These are phyloP conservation scores for Hypoxylon crocopeplum DNA, from an alignment of 495 filamentous ascomycete genomes.

Conservation along the genomic window DNA sequence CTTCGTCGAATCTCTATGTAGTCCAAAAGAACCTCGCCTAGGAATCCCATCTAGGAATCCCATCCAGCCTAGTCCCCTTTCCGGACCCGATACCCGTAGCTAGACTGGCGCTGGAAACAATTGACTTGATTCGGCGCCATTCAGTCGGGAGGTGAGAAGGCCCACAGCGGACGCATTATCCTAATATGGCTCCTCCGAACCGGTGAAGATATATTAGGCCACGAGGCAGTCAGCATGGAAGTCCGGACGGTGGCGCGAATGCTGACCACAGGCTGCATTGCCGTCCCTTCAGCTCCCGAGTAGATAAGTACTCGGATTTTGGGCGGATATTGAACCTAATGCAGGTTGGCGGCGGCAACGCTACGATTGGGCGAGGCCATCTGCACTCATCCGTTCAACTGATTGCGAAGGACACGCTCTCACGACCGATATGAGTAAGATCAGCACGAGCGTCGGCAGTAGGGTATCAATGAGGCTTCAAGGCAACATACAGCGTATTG, in stretches of 20 bases:
- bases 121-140: conserved; percentile 32
- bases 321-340: conserved; percentile 21
- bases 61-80: conserved; percentile 11
- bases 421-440: conserved; percentile 27
- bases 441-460: conserved; percentile 19
- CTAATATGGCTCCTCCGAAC: conserved; percentile 9
- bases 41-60: conserved; percentile 9
- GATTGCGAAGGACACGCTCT: conserved; percentile 27
- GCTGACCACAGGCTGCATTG: conserved; percentile 18
- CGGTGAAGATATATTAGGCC: conserved; percentile 27
- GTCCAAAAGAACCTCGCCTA: conserved; percentile 13
- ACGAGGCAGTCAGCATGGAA: conserved; percentile 14
- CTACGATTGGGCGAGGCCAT: conserved; percentile 19
- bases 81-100: conserved; percentile 29
- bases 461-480: conserved; percentile 10
- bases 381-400: conserved; percentile 20
- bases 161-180: conserved; percentile 21
- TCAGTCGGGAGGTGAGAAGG: conserved; percentile 19
- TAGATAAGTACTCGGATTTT: conserved; percentile 13
- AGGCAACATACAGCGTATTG: conserved; percentile 4
- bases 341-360: conserved; percentile 30
- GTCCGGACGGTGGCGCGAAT: conserved; percentile 1
- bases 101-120: neutral
- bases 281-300: conserved; percentile 4
- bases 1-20: conserved; percentile 7